Evolutionary conservation across 768 basidiomycete species (phyloP).

Genomic region (Leucosporidium creatinivorum): DNA sequence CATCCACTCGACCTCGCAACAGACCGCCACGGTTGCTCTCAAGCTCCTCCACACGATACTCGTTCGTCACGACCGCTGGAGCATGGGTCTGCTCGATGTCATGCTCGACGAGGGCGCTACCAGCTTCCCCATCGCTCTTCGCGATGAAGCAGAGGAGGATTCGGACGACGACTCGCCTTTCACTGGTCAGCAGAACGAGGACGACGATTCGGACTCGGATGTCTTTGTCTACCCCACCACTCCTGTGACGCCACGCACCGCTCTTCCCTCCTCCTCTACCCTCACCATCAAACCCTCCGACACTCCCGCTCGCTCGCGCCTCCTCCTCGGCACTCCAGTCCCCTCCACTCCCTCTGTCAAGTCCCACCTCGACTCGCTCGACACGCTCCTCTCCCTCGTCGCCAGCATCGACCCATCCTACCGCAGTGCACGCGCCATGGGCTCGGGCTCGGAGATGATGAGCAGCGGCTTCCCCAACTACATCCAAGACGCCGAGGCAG

Average conservation of each 20-base stretch:
- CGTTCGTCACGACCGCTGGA: slow-evolving; percentile 56
- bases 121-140: slow-evolving; percentile 56
- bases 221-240: slow-evolving; percentile 29
- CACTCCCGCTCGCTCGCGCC: background rate
- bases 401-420: slow-evolving; percentile 35
- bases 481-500: slow-evolving; percentile 38
- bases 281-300: background rate
- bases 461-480: slow-evolving; percentile 38
- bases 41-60: slow-evolving; percentile 74
- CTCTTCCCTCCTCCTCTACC: background rate
- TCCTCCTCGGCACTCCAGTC: slow-evolving; percentile 8
- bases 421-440: slow-evolving; percentile 1
- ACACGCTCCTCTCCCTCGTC: slow-evolving; percentile 39
- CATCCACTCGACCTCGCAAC: slow-evolving; percentile 58
- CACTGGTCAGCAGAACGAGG: slow-evolving; percentile 41
- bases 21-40: slow-evolving; percentile 66
- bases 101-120: slow-evolving; percentile 66
- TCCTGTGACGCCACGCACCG: background rate
- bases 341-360: slow-evolving; percentile 23
- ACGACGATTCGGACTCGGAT: slow-evolving; percentile 23
- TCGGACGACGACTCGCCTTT: slow-evolving; percentile 52
- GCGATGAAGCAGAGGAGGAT: slow-evolving; percentile 31
- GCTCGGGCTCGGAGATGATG: slow-evolving; percentile 17
- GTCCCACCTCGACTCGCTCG: slow-evolving; percentile 35
- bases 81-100: slow-evolving; percentile 63